Base-by-base conservation (phyloP, 768 basidiomycete species). In the Albatrellus ellisii region DNA sequence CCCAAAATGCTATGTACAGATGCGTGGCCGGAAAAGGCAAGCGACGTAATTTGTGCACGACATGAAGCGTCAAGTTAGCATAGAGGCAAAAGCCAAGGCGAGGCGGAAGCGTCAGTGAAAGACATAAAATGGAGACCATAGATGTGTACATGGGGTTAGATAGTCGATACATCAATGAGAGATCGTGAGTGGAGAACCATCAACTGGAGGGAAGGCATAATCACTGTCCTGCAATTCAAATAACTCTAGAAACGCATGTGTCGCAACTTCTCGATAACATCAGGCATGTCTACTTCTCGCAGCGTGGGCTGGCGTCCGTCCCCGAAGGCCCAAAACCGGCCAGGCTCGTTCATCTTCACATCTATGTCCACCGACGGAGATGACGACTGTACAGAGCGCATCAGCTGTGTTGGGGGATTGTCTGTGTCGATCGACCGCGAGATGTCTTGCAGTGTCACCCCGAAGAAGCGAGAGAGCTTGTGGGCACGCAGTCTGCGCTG, bases 401-500 rank as follows among this genome's bases (percentile, higher is more conserved):
- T 31, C 29, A 12, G 29, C 4, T 12, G 14, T 9, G 14, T 15
- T 3, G 38, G 38, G 26, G 15, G 38, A 7, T 15, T 21, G 14
- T 25, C 26, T 5, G 24, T 24, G 24, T 25, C 38, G 26, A 26
- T 29, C 8, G 49, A 29, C 5, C n/a, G 24, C 6, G 62, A 55
- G 22, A 77, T 59, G 47, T 71, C 68, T 41, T 66, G 58, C 48
- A 66, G 67, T 21, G 57, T 62, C 25, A 75, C 73, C 11, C 74
- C 73, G 53, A 76, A 76, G 57, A 77, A 75, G 33, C 66, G 67
- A 20, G 70, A 62, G 31, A 77, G 56, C 54, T 76, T 77, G 43
- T 65, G 67, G n/a, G 66, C 66, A 24, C 72, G 67, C 6, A 64
- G 54, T n/a, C 67, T 58, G 28, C 67, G 63, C 45, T 51, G 52